Evolutionary conservation across 2,329 filamentous ascomycete genomes (phyloP).

Genomic region (Lachnellula cervina): DNA sequence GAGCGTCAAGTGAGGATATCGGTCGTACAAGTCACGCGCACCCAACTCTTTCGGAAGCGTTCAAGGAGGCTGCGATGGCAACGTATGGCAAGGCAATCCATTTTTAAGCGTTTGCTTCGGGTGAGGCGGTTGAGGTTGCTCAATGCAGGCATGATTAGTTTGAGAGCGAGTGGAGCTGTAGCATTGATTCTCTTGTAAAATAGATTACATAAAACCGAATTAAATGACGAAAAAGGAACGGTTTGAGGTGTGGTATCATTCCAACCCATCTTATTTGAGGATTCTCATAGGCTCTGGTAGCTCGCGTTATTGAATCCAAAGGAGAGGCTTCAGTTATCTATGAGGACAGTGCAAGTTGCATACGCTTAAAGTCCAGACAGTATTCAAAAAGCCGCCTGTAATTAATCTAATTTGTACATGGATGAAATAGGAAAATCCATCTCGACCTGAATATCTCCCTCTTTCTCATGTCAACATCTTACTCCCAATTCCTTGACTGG

Average conservation of each 20-base stretch:
- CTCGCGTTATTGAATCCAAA: no score
- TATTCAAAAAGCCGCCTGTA: not conserved
- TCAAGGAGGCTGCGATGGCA: slow-evolving; percentile 99
- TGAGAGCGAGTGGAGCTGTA: not conserved
- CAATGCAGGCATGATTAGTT: slow-evolving; percentile 4
- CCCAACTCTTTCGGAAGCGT: slow-evolving; percentile 81
- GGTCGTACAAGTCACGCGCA: slow-evolving; percentile 94
- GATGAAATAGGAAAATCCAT: not conserved
- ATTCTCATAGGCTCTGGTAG: no score
- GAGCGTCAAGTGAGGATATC: slow-evolving; percentile 91
- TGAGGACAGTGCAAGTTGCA: no score
- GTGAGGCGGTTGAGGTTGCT: not conserved
- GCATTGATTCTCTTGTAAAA: slow-evolving; percentile 27
- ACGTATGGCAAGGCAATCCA: slow-evolving; percentile 95
- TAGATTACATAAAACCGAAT: slow-evolving; percentile 23
- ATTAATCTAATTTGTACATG: not conserved
- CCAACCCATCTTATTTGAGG: no score
- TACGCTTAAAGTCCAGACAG: no score
- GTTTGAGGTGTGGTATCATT: no score
- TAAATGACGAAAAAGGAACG: not conserved
- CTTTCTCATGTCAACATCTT: not conserved
- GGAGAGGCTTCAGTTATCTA: no score
- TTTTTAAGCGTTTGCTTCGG: slow-evolving; percentile 54
- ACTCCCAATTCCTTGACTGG: no score
- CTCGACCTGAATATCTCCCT: not conserved